Evolutionary conservation across 2,329 filamentous ascomycete species (phyloP).

Genomic region (Fusarium bactridioides): DNA sequence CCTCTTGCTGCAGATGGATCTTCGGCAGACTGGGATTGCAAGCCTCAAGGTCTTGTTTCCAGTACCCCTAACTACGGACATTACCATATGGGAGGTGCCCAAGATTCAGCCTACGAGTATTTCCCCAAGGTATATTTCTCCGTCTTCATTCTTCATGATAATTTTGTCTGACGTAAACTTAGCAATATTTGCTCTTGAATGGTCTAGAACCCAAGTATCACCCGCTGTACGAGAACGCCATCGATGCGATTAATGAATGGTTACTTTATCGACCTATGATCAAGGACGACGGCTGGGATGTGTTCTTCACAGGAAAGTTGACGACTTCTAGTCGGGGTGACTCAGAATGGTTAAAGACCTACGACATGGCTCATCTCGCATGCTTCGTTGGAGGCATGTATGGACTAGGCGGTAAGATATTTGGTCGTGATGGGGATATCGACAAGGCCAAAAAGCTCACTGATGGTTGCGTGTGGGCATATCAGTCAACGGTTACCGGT

Average conservation of each 20-base stretch:
- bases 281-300: constrained; percentile 67
- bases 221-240: constrained; percentile 73
- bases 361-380: constrained; percentile 69
- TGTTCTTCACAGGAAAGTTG: constrained; percentile 77
- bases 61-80: constrained; percentile 55
- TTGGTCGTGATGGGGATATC: constrained; percentile 66
- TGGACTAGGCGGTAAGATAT: constrained; percentile 69
- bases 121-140: constrained; percentile 62
- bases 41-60: constrained; percentile 65
- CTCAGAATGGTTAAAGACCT: constrained; percentile 56
- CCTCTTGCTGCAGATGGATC: constrained; percentile 49
- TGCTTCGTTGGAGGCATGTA: constrained; percentile 78
- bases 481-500: constrained; percentile 65
- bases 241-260: constrained; percentile 73
- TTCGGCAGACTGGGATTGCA: constrained; percentile 57
- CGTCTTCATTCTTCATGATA: not conserved
- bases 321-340: constrained; percentile 54
- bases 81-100: constrained; percentile 69
- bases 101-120: constrained; percentile 78
- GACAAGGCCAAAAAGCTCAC: constrained; percentile 70
- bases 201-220: constrained; percentile 77
- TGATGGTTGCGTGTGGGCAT: constrained; percentile 75
- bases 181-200: constrained; percentile 77
- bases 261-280: constrained; percentile 82
- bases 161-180: constrained; percentile 50